Percentiles rank a stretch among this genome's conserved stretches.
Evolutionary conservation across 208 protist species (phyloP).

Genomic region (Blastocrithidia nonstop): DNA sequence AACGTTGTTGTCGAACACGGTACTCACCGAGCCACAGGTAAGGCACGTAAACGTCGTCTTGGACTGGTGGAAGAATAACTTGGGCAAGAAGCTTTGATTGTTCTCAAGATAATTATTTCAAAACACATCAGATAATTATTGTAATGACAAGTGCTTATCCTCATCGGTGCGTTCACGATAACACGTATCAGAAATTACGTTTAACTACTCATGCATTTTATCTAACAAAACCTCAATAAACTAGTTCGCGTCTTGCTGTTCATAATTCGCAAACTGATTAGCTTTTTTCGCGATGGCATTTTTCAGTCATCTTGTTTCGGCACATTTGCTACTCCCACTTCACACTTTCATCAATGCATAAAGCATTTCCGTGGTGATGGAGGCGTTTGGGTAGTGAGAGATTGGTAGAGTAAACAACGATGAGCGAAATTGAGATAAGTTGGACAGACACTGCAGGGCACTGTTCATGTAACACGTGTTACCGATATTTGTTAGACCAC

Average conservation of each 20-base stretch:
- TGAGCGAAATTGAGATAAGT: conserved; percentile 58
- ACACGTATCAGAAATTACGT: conserved; percentile 40
- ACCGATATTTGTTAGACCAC: conserved; percentile 76
- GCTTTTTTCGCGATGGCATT: conserved; percentile 21
- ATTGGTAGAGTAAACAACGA: conserved; percentile 42
- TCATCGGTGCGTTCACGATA: conserved; percentile 75
- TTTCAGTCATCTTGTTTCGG: conserved; percentile 38
- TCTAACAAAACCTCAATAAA: conserved; percentile 84
- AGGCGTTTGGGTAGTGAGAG: conserved; percentile 31
- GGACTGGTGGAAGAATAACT: conserved; percentile 70
- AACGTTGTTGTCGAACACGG: conserved; percentile 68
- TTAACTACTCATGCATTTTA: conserved; percentile 84
- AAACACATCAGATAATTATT: conserved; percentile 54
- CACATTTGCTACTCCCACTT: conserved; percentile 25
- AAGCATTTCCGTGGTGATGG: conserved; percentile 27
- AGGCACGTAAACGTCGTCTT: conserved; percentile 53
- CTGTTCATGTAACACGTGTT: conserved; percentile 91
- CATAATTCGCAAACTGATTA: conserved; percentile 47
- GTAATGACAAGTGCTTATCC: conserved; percentile 41
- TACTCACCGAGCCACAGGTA: conserved; percentile 32
- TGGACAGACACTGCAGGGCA: conserved; percentile 74
- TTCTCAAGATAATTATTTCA: conserved; percentile 83
- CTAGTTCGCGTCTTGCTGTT: conserved; percentile 82
- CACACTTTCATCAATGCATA: conserved; percentile 39
- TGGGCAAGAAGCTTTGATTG: conserved; percentile 52